phyloP scores from a whole-genome alignment of 257 asterid species.

The Anisodus acutangulus region DNA sequence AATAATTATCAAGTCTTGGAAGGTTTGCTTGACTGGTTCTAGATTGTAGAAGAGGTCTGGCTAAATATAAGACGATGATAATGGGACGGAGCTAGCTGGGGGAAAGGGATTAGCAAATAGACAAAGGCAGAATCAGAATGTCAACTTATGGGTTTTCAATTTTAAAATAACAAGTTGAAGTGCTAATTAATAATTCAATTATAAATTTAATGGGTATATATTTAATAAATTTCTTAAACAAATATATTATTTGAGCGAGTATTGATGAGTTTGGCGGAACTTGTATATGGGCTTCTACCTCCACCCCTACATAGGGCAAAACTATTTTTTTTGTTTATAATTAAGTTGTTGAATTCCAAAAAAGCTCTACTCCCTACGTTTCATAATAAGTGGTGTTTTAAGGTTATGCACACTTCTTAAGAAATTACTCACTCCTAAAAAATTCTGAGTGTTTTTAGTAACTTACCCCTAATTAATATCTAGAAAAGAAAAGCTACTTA shows the following conservation, averaged over 20 bases:
- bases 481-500: too few species aligned
- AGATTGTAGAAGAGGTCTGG: conserved; percentile 1
- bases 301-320: not conserved
- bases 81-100: not conserved
- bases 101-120: not conserved
- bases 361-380: too few species aligned
- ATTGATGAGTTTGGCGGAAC: not conserved
- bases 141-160: not conserved
- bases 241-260: not conserved
- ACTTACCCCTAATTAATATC: too few species aligned
- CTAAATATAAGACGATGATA: conserved; percentile 9
- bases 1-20: conserved; percentile 1
- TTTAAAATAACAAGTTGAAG: not conserved
- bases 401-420: too few species aligned
- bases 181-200: not conserved
- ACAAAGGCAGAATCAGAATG: not conserved
- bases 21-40: conserved; percentile 34
- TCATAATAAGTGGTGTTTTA: too few species aligned
- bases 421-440: too few species aligned
- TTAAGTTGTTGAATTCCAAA: too few species aligned
- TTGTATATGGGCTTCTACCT: not conserved
- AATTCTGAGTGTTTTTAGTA: too few species aligned
- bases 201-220: not conserved
- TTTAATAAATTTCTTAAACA: not conserved
- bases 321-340: not conserved